Conservation (phyloP, 495 filamentous ascomycete genomes). For the Tuber indicum region DNA sequence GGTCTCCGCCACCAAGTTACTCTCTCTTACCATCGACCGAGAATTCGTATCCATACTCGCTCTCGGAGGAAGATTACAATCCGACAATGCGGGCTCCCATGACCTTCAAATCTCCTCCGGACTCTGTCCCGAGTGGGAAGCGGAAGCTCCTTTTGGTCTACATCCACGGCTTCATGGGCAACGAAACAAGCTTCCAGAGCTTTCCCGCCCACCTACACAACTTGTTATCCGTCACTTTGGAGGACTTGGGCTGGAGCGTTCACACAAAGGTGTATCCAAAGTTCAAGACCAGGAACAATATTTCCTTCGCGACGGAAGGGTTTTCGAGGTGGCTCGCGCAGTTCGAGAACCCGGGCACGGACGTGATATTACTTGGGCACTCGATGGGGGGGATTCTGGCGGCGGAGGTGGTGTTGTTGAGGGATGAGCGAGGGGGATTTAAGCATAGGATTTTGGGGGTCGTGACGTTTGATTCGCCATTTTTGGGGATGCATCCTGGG, state of each 20-base stretch:
- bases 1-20: not conserved
- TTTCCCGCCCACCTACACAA: conserved; percentile 85
- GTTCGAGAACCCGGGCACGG: conserved; percentile 65
- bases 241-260: conserved; percentile 62
- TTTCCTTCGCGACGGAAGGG: conserved; percentile 66
- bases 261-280: conserved; percentile 89
- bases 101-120: not conserved
- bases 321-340: conserved; percentile 76
- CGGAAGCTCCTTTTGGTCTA: conserved; percentile 71
- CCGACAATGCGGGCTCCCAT: not conserved
- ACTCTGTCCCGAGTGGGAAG: not conserved
- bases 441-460: conserved; percentile 74
- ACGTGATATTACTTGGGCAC: conserved; percentile 79
- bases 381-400: conserved; percentile 82
- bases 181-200: conserved; percentile 76
- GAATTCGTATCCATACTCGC: not conserved
- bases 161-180: conserved; percentile 90
- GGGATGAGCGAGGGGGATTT: conserved; percentile 37
- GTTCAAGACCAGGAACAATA: conserved; percentile 73
- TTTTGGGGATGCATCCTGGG: conserved; percentile 83
- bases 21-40: not conserved
- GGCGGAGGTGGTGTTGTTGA: conserved; percentile 68
- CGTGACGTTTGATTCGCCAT: conserved; percentile 79
- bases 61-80: not conserved
- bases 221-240: conserved; percentile 59